These are phyloP conservation scores for Pseudonitzschia multiseries DNA, from an alignment of 108 stramenopile genomes.

Conservation along the genomic window DNA sequence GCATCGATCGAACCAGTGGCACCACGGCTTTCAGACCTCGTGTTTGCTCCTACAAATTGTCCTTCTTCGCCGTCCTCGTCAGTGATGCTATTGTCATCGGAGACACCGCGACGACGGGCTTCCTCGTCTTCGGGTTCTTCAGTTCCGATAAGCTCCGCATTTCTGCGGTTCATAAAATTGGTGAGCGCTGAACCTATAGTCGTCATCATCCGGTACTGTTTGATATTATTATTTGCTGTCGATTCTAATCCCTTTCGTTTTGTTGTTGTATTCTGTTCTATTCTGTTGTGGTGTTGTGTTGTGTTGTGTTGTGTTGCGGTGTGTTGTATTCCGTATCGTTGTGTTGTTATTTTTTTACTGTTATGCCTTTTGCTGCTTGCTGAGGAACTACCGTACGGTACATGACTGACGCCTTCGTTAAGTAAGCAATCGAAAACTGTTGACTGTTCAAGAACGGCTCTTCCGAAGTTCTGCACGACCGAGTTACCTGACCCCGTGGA, in stretches of 20 bases:
- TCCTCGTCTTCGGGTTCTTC: conserved; percentile 14
- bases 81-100: conserved; percentile 7
- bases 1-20: not conserved
- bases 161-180: conserved; percentile 15
- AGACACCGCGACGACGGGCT: not conserved
- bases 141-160: conserved; percentile 12
- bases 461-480: not conserved
- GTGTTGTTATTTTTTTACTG: too few relatives aligned
- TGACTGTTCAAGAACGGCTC: not conserved
- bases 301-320: not conserved
- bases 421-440: not conserved
- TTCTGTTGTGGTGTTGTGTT: too few relatives aligned
- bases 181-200: not conserved
- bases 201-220: conserved; percentile 2
- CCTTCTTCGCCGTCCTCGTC: conserved; percentile 24
- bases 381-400: too few relatives aligned
- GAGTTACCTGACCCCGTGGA: not conserved
- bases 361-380: too few relatives aligned
- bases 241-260: not conserved
- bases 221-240: not conserved
- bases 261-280: not conserved
- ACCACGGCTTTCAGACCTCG: not conserved
- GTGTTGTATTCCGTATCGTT: not conserved
- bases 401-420: too few relatives aligned
- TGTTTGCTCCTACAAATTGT: not conserved